Evolutionary conservation across 169 alveolate genomes (phyloP).

Genomic region (Babesia caballi): DNA sequence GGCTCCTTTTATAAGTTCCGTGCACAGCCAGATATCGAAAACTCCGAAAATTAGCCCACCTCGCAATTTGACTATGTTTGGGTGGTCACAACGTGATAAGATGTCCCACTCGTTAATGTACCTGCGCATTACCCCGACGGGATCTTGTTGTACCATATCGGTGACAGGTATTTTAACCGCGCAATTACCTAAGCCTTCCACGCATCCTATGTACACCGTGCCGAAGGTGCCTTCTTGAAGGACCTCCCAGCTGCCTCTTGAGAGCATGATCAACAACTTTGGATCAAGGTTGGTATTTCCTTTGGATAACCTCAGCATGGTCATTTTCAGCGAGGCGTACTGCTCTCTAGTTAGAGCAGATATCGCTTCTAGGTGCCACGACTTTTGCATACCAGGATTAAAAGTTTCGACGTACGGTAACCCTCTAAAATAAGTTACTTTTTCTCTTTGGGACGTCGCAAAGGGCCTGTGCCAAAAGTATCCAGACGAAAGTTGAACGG

Average conservation of each 20-base stretch:
- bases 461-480: slow-evolving; percentile 56
- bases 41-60: slow-evolving; percentile 86
- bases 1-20: slow-evolving; percentile 78
- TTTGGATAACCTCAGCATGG: slow-evolving; percentile 46
- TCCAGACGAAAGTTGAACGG: neutral
- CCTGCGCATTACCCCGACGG: slow-evolving; percentile 84
- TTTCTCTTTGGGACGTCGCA: neutral
- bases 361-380: slow-evolving; percentile 67
- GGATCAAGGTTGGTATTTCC: slow-evolving; percentile 48
- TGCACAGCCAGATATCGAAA: slow-evolving; percentile 86
- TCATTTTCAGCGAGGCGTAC: slow-evolving; percentile 41
- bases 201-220: slow-evolving; percentile 76
- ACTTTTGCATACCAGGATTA: slow-evolving; percentile 37
- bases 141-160: slow-evolving; percentile 79
- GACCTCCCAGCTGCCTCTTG: slow-evolving; percentile 53
- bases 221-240: slow-evolving; percentile 83
- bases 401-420: slow-evolving; percentile 47
- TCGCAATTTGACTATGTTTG: slow-evolving; percentile 72
- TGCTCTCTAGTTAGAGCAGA: slow-evolving; percentile 27
- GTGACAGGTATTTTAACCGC: slow-evolving; percentile 86
- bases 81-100: slow-evolving; percentile 77
- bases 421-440: neutral
- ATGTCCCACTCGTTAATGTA: slow-evolving; percentile 85
- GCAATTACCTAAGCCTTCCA: slow-evolving; percentile 60
- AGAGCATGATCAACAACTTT: slow-evolving; percentile 11